A percentile compares a stretch with the other conserved stretches of the same genome.
Evolutionary conservation across 257 asterid species (phyloP).

Genomic region (Penstemon davidsonii): DNA sequence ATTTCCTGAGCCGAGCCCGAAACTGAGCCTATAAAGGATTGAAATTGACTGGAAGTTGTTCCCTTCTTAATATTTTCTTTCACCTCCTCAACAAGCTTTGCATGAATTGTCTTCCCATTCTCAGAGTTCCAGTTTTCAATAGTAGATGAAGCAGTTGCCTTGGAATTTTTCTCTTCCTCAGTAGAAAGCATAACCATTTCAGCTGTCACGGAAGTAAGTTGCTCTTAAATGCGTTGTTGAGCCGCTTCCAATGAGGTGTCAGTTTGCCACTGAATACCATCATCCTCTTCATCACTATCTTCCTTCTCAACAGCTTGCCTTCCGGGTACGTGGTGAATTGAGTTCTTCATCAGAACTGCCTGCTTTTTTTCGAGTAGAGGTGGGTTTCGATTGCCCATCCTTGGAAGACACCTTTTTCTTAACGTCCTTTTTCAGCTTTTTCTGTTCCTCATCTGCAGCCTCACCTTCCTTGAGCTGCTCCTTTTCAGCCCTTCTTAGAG

Average conservation of each 20-base stretch:
- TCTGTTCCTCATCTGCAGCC: conserved; percentile 72
- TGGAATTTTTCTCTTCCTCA: conserved; percentile 18
- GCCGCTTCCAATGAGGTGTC: conserved; percentile 80
- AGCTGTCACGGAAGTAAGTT: conserved; percentile 73
- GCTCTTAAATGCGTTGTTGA: conserved; percentile 63
- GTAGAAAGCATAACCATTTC: conserved; percentile 74
- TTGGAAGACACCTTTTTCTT: conserved; percentile 43
- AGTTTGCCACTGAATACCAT: conserved; percentile 79
- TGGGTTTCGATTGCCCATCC: conserved; percentile 30
- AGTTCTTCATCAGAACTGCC: conserved; percentile 51
- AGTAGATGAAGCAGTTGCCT: too few relatives aligned
- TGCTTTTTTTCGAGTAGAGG: conserved; percentile 9
- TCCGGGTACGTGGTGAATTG: conserved; percentile 49
- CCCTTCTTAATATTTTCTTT: conserved; percentile 48
- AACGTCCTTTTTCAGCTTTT: conserved; percentile 62
- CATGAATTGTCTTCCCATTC: conserved; percentile 38
- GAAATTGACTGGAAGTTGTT: conserved; percentile 41
- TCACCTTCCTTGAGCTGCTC: conserved; percentile 84
- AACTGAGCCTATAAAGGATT: conserved; percentile 47
- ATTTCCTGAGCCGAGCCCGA: conserved; percentile 47
- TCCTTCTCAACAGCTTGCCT: conserved; percentile 58
- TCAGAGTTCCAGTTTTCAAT: conserved; percentile 27
- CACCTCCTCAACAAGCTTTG: conserved; percentile 39
- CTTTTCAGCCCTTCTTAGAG: conserved; percentile 76
- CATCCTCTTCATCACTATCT: conserved; percentile 46